Evolutionary conservation across 345 rosid genomes (phyloP), one percentile per base, ranked within the genome.

Genomic region (Bruguiera parviflora): DNA sequence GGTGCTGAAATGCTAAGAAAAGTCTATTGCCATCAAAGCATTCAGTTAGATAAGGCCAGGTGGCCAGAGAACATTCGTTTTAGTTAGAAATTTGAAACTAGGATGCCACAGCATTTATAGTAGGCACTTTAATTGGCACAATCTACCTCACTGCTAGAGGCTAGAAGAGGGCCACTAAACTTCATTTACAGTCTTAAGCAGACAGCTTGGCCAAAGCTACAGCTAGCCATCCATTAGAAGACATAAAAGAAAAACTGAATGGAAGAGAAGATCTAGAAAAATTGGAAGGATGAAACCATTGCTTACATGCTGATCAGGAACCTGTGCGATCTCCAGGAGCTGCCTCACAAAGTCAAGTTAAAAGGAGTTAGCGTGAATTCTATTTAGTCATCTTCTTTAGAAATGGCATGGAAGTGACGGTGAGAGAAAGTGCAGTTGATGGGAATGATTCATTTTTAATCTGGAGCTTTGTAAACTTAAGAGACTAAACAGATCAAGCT

Each of bases 321-420:
- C 99, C 81, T 95, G 99, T 31, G 99, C 99, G 64, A 95, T 95
- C 82, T 95, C 99, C 73, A 95, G 78, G 53, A 92, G 96, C 99
- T 95, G 93, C 67, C 78, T 68, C 71, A 75, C 56, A 77, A 5
- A 56, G 58, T 49, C 31, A 64, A 57, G 70, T 33, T 0, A 35
- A 61, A 62, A 68, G 20, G 27, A 62, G 33, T 67, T 49, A 73
- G 32, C 19, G 8, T 25, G 21, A 43, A 8, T 8, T 5, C 16
- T 19, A 8, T 5, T 47, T 31, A 15, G 24, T 22, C 5, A 28
- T 35, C 32, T 7, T 58, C 29, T 47, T 49, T 52, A n/a, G 18
- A 15, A 19, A 1, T 5, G n/a, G 24, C 7, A 18, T 24, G 22
- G 47, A 24, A 22, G 16, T 21, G 29, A 27, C 3, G 4, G 24